These are phyloP conservation scores for Bruguiera gymnorhiza DNA, from an alignment of 345 rosid genomes.

Conservation along the genomic window DNA sequence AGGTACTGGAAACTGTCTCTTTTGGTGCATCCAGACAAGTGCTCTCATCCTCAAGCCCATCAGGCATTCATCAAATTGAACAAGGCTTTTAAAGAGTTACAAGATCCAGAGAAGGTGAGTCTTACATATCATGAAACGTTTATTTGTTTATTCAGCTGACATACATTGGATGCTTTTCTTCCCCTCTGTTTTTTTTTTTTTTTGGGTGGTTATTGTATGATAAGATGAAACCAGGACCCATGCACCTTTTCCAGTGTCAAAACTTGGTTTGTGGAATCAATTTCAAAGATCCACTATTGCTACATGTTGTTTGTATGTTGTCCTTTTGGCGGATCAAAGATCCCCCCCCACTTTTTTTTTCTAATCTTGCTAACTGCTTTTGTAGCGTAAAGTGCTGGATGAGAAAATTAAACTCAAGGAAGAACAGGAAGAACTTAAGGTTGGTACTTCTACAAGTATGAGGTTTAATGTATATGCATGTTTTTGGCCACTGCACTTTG, in stretches of 20 bases:
- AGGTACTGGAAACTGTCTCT: slow-evolving; percentile 98
- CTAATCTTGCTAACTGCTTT: slow-evolving; percentile 5
- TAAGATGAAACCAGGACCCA: not conserved
- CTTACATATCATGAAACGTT: not conserved
- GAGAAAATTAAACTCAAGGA: slow-evolving; percentile 86
- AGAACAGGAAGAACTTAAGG: slow-evolving; percentile 86
- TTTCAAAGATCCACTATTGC: too few species aligned
- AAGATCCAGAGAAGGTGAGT: slow-evolving; percentile 88
- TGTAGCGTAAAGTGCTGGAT: slow-evolving; percentile 82
- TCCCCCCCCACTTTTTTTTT: not conserved
- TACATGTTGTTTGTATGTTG: too few species aligned
- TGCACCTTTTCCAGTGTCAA: not conserved
- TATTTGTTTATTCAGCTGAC: not conserved
- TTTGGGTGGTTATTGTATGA: not conserved
- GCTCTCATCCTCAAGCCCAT: slow-evolving; percentile 95
- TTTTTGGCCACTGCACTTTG: slow-evolving; percentile 5
- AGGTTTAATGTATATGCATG: not conserved
- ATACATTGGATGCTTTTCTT: not conserved
- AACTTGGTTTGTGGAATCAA: too few species aligned
- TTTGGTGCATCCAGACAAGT: slow-evolving; percentile 92
- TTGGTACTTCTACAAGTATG: slow-evolving; percentile 29
- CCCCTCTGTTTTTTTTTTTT: not conserved
- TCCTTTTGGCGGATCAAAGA: too few species aligned
- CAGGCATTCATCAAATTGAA: slow-evolving; percentile 79
- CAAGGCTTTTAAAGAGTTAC: slow-evolving; percentile 86